Evolutionary conservation across 1,284 basidiomycete genomes (phyloP).

Genomic region (Mycena sp.): DNA sequence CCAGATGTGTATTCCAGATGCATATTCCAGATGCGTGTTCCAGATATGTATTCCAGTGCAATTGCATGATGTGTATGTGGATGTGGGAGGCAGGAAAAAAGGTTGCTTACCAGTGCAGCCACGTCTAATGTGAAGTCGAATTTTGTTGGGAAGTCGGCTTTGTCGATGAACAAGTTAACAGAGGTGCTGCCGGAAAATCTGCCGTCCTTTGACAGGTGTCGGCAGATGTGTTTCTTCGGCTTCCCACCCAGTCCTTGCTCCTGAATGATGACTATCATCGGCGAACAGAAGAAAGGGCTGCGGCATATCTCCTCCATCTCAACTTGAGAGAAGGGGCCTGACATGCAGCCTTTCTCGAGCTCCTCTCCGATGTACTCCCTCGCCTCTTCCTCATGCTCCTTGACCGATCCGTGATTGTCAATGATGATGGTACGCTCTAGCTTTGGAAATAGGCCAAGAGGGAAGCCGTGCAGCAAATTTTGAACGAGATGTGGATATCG

Average conservation of each 20-base stretch:
- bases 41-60: no score
- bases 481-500: slow-evolving; percentile 41
- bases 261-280: no score
- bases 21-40: no score
- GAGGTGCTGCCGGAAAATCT: not conserved
- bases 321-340: slow-evolving; percentile 20
- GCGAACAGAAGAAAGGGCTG: slow-evolving; percentile 21
- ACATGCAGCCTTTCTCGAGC: slow-evolving; percentile 17
- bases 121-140: slow-evolving; percentile 12
- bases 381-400: not conserved
- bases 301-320: slow-evolving; percentile 19
- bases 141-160: slow-evolving; percentile 17
- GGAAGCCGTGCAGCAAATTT: slow-evolving; percentile 44
- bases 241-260: slow-evolving; percentile 8
- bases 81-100: no score
- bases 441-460: slow-evolving; percentile 41
- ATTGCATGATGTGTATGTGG: no score
- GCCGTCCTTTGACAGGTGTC: slow-evolving; percentile 25
- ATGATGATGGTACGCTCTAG: slow-evolving; percentile 29
- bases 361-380: slow-evolving; percentile 25
- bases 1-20: no score
- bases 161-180: slow-evolving; percentile 18
- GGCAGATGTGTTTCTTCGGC: slow-evolving; percentile 19
- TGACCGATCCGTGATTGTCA: slow-evolving; percentile 16
- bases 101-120: slow-evolving; percentile 7